These are phyloP conservation scores for Metschnikowia reukaufii DNA, from an alignment of 805 yeast species.

Conservation along the genomic window DNA sequence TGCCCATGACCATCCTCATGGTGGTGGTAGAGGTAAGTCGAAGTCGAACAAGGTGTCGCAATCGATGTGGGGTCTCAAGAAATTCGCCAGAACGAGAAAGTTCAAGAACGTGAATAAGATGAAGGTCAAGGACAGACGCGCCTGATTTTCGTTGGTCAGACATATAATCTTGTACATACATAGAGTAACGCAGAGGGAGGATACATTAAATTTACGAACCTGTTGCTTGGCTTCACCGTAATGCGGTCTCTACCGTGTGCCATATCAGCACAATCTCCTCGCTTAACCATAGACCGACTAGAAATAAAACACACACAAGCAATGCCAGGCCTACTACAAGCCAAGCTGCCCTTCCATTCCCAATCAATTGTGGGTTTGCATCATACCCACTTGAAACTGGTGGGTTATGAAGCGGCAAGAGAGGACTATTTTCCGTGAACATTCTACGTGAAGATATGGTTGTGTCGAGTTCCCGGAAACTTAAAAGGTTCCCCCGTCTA, in stretches of 20 bases:
- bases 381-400: background rate
- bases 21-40: slow-evolving; percentile 99
- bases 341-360: background rate
- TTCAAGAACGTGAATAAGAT: slow-evolving; percentile 81
- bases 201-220: background rate
- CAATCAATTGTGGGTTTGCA: background rate
- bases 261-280: slow-evolving; percentile 8
- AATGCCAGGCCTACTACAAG: slow-evolving; percentile 11
- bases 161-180: slow-evolving; percentile 7
- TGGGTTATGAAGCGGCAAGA: slow-evolving; percentile 4
- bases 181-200: slow-evolving; percentile 1
- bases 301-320: slow-evolving; percentile 8
- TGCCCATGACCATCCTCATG: slow-evolving; percentile 96
- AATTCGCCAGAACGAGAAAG: slow-evolving; percentile 89
- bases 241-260: background rate
- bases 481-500: background rate
- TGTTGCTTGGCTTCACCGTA: background rate
- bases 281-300: slow-evolving; percentile 9
- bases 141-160: background rate
- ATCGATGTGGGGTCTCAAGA: slow-evolving; percentile 97
- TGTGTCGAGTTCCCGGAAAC: slow-evolving; percentile 2
- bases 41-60: slow-evolving; percentile 92
- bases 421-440: slow-evolving; percentile 7
- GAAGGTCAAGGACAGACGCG: slow-evolving; percentile 88
- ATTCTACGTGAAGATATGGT: slow-evolving; percentile 3